Evolutionary conservation across 108 stramenopile species (phyloP), one percentile per base, ranked within the genome.

Genomic region (Asterionellopsis glacialis): DNA sequence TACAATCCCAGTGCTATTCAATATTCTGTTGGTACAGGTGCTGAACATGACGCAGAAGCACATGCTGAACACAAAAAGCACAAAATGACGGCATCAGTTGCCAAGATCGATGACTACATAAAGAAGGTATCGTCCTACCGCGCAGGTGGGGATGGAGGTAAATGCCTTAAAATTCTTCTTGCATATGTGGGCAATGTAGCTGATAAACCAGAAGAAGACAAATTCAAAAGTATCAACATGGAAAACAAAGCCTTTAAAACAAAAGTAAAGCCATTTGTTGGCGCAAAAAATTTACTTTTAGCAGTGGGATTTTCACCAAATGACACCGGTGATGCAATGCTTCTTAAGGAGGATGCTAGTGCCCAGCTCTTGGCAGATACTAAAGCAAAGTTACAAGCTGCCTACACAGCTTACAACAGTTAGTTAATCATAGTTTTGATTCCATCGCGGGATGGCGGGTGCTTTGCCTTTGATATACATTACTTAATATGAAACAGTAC

Each of bases 1-100:
- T 97, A 97, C 73, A 86, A 95, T 64, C 96, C 96, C 11, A 70
- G 80, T 70, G 93, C 79, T 9, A 88, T 95, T 48, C 94, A 97
- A 67, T 92, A 93, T 54, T 85, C 82, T 49, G 67, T 72, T 42
- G 68, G 61, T 11, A 73, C 67, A 14, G 79, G 71, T 41, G 57
- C 70, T 47, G 69, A 51, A 13, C 55, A 61, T 28, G 72, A 51
- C 47, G 16, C 76, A 39, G 53, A 59, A 0, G 56, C 41, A 21
- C 28, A 76, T 65, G 45, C 44, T 50, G 38, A 60, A 44, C 50
- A 66, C 33, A 61, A 80, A 50, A 74, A 78, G 51, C 55, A 67
- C 14, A 85, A 82, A 57, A 84, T 81, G 27, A 41, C 68, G 41
- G 65, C 70, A 11, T 41, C 58, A 16, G 72, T 69, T 11, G 69